Conservation (phyloP, 345 rosid species). For the Reutealis trisperma region DNA sequence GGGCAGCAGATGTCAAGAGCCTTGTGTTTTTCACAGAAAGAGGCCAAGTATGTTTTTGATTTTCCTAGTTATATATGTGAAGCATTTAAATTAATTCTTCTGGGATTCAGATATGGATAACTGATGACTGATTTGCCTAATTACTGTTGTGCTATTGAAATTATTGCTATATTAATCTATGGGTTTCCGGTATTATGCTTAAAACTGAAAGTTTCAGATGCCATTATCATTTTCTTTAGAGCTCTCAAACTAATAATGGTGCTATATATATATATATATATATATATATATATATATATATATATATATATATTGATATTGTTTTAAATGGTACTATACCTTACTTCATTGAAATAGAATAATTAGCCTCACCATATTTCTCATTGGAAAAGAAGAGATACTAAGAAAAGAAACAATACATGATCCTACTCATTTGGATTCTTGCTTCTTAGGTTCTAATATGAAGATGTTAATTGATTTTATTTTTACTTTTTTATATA, state of each 20-base stretch:
- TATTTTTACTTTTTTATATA: no score
- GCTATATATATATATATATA: no score
- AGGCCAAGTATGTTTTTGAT: conserved; percentile 68
- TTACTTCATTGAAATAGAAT: neutral
- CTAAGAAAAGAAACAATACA: neutral
- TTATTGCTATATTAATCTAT: neutral
- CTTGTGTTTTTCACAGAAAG: conserved; percentile 90
- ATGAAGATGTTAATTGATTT: neutral
- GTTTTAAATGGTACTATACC: neutral
- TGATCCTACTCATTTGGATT: neutral
- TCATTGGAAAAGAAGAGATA: neutral
- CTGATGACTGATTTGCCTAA: conserved; percentile 1
- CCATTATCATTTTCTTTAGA: neutral
- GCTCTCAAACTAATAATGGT: neutral
- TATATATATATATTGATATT: no score
- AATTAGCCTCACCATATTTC: neutral
- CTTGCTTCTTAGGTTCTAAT: neutral
- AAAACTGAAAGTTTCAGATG: neutral
- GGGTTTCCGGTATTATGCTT: neutral
- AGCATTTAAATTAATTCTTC: neutral
- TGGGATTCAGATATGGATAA: neutral
- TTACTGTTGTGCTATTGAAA: neutral
- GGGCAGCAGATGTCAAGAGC: conserved; percentile 87
- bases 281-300: no score
- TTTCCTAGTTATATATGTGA: neutral